These are phyloP conservation scores for Alternaria brassicae DNA, from an alignment of 2,329 filamentous ascomycete species.

Conservation along the genomic window DNA sequence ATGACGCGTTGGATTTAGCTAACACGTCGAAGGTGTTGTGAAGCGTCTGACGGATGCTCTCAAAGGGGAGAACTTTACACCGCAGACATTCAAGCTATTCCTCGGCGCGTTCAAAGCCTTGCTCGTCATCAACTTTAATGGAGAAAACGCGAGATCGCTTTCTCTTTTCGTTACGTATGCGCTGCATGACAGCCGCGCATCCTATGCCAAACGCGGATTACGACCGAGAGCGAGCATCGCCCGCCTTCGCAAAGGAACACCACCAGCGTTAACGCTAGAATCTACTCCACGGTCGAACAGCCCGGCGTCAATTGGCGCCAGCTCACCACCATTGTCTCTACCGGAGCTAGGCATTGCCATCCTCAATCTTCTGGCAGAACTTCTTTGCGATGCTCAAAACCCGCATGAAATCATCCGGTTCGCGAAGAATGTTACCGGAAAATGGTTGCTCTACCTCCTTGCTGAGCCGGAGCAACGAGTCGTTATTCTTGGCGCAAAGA, in stretches of 20 bases:
- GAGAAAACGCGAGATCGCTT: slow-evolving; percentile 83
- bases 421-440: slow-evolving; percentile 92
- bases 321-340: slow-evolving; percentile 57
- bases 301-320: slow-evolving; percentile 30
- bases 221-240: slow-evolving; percentile 45
- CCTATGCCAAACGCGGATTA: slow-evolving; percentile 46
- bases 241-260: slow-evolving; percentile 40
- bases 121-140: slow-evolving; percentile 79
- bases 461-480: slow-evolving; percentile 86
- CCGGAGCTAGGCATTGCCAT: slow-evolving; percentile 77
- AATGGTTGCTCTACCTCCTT: slow-evolving; percentile 93
- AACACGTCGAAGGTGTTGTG: slow-evolving; percentile 71
- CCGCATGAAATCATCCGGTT: slow-evolving; percentile 80
- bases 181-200: slow-evolving; percentile 69
- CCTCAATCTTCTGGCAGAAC: slow-evolving; percentile 75
- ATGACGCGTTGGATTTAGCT: slow-evolving; percentile 16
- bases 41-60: slow-evolving; percentile 89
- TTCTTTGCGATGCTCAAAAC: slow-evolving; percentile 78
- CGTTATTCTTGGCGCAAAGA: slow-evolving; percentile 79
- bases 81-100: slow-evolving; percentile 76
- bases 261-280: slow-evolving; percentile 37
- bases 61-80: slow-evolving; percentile 80
- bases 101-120: slow-evolving; percentile 80
- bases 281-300: slow-evolving; percentile 43
- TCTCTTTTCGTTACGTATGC: slow-evolving; percentile 94